Evolutionary conservation across 2,329 filamentous ascomycete species (phyloP).

Genomic region (Trichoderma sp.): DNA sequence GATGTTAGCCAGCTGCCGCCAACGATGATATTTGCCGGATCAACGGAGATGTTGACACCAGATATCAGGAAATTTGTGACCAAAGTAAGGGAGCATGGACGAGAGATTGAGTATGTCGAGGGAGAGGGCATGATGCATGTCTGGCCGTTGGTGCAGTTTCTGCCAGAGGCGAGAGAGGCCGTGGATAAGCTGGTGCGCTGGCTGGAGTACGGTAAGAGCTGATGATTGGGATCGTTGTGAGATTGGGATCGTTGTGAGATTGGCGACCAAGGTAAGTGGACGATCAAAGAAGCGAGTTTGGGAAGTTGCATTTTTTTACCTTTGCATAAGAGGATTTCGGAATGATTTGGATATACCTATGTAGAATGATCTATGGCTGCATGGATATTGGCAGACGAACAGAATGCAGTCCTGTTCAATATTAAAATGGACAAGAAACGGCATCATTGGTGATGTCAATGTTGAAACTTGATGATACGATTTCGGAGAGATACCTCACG

Average conservation of each 20-base stretch:
- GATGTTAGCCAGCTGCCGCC: slow-evolving; percentile 30
- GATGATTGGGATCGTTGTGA: background rate
- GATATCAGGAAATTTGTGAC: slow-evolving; percentile 32
- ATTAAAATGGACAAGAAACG: background rate
- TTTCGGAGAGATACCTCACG: no score
- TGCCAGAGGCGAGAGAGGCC: slow-evolving; percentile 30
- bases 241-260: background rate
- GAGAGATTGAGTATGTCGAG: slow-evolving; percentile 30
- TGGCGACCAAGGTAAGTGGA: background rate
- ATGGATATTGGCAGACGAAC: background rate
- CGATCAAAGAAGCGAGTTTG: background rate
- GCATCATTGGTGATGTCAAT: background rate
- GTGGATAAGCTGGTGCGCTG: slow-evolving; percentile 31
- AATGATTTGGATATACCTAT: background rate
- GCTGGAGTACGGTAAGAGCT: slow-evolving; percentile 22
- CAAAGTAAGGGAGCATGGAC: slow-evolving; percentile 27
- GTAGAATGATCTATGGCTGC: background rate
- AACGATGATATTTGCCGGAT: slow-evolving; percentile 32
- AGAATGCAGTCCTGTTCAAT: background rate
- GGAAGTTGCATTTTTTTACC: background rate
- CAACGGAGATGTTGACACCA: slow-evolving; percentile 31
- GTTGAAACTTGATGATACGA: no score
- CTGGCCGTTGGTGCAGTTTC: slow-evolving; percentile 32
- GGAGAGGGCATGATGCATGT: slow-evolving; percentile 36
- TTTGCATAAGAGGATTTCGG: background rate